These are phyloP conservation scores for Tolypocladium album DNA, from an alignment of 2,329 filamentous ascomycete species.

Conservation along the genomic window DNA sequence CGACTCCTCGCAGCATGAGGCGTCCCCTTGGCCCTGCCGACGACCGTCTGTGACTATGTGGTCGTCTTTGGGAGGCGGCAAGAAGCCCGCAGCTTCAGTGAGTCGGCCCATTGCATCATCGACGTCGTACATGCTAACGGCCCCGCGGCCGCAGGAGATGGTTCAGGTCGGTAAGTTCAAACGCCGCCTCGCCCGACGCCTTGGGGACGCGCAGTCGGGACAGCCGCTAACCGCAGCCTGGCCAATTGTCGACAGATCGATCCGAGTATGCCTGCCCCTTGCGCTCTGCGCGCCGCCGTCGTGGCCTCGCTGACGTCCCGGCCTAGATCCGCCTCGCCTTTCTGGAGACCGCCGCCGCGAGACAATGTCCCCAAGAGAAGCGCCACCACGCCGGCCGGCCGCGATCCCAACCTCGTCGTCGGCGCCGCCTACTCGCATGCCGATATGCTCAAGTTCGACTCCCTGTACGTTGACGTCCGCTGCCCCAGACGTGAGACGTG, in stretches of 20 bases:
- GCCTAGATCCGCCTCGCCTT: slow-evolving; percentile 70
- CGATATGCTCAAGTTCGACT: slow-evolving; percentile 82
- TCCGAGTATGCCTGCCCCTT: slow-evolving; percentile 47
- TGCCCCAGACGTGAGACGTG: neutral
- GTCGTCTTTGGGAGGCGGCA: slow-evolving; percentile 53
- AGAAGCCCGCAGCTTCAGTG: slow-evolving; percentile 66
- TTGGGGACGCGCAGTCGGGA: slow-evolving; percentile 5
- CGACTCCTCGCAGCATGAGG: slow-evolving; percentile 19
- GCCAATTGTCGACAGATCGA: slow-evolving; percentile 34
- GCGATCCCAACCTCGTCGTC: slow-evolving; percentile 65
- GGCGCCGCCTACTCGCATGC: slow-evolving; percentile 95
- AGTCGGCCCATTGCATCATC: slow-evolving; percentile 17
- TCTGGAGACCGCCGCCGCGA: slow-evolving; percentile 62
- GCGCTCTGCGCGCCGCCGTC: neutral
- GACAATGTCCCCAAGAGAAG: slow-evolving; percentile 41
- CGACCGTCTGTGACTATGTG: slow-evolving; percentile 40
- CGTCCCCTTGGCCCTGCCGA: slow-evolving; percentile 11
- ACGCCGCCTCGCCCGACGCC: neutral
- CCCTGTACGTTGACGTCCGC: slow-evolving; percentile 44
- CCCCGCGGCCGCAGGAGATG: slow-evolving; percentile 70
- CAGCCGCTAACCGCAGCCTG: slow-evolving; percentile 15
- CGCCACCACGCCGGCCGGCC: slow-evolving; percentile 24
- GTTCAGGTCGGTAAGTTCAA: slow-evolving; percentile 82
- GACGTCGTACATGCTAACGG: slow-evolving; percentile 18
- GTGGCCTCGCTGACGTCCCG: slow-evolving; percentile 14